phyloP scores from a whole-genome alignment of 495 filamentous ascomycete species.

The Aspergillus bertholletiae region DNA sequence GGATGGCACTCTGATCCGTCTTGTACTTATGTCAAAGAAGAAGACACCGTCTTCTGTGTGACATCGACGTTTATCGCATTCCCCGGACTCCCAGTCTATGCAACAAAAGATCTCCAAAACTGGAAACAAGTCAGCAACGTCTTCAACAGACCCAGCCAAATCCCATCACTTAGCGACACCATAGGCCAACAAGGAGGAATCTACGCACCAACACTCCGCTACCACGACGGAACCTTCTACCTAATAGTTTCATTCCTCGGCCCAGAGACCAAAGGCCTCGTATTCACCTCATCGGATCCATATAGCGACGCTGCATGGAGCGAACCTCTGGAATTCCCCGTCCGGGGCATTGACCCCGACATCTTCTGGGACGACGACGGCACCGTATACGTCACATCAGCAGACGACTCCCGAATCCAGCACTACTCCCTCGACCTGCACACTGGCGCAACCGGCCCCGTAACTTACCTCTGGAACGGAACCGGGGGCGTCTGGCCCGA shows the following conservation, averaged over 20 bases:
- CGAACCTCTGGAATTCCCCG: constrained; percentile 27
- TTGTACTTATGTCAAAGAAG: constrained; percentile 13
- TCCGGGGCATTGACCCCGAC: constrained; percentile 23
- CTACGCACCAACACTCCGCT: constrained; percentile 24
- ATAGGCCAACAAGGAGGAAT: constrained; percentile 11
- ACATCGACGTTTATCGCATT: constrained; percentile 36
- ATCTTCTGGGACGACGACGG: constrained; percentile 25
- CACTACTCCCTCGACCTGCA: constrained; percentile 37
- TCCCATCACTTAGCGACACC: constrained; percentile 1
- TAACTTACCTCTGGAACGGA: constrained; percentile 46
- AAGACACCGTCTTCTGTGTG: constrained; percentile 28
- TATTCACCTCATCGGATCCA: constrained; percentile 5
- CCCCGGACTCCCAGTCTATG: constrained; percentile 37
- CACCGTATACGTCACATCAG: constrained; percentile 19
- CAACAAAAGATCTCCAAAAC: constrained; percentile 25
- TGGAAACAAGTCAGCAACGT: constrained; percentile 24
- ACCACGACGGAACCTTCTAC: constrained; percentile 32
- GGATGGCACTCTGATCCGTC: constrained; percentile 33
- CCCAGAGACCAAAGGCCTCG: neutral
- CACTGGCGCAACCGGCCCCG: constrained; percentile 35
- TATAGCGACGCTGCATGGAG: constrained; percentile 20
- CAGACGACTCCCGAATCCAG: constrained; percentile 22
- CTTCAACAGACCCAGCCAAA: constrained; percentile 1
- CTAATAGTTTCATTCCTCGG: constrained; percentile 24
- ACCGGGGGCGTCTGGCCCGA: constrained; percentile 48